Conservation (phyloP, 2,329 filamentous ascomycete species). For the Dothistroma septosporum region DNA sequence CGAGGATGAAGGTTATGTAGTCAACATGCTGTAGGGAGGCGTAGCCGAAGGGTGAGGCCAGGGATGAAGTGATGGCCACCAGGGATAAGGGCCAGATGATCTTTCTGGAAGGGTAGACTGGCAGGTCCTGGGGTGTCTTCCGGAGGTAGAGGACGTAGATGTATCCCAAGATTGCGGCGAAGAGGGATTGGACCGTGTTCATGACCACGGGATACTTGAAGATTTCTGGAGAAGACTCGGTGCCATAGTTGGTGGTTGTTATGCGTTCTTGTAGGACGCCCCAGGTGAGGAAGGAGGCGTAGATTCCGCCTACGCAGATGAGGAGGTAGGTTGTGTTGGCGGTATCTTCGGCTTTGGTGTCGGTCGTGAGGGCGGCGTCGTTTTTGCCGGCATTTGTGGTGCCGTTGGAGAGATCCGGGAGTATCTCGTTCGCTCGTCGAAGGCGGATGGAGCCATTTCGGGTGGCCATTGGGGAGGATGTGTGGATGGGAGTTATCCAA, state of each 20-base stretch:
- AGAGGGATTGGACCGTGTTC: constrained; percentile 89
- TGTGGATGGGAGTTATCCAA: not conserved
- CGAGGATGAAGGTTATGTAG: constrained; percentile 96
- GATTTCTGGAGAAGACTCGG: constrained; percentile 57
- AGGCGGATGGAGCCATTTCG: constrained; percentile 28
- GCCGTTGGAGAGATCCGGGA: constrained; percentile 18
- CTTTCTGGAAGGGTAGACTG: constrained; percentile 70
- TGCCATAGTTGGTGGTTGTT: constrained; percentile 82
- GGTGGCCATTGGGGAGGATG: constrained; percentile 11
- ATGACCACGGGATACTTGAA: constrained; percentile 94
- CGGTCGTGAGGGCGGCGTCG: constrained; percentile 20
- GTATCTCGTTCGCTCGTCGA: constrained; percentile 25
- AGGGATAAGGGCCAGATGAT: constrained; percentile 77
- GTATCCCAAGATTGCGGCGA: constrained; percentile 77
- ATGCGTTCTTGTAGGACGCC: constrained; percentile 95
- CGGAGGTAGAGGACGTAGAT: constrained; percentile 67
- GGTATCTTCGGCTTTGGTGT: constrained; percentile 20
- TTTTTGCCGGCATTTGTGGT: constrained; percentile 26
- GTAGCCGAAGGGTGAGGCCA: constrained; percentile 94
- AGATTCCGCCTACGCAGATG: constrained; percentile 90
- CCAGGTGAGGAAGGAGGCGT: constrained; percentile 95
- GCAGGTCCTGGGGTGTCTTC: constrained; percentile 42
- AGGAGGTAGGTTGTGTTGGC: constrained; percentile 59
- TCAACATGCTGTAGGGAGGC: constrained; percentile 89
- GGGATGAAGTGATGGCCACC: constrained; percentile 79